phyloP scores from a whole-genome alignment of 192 early-diverging fungal species.

The Coemansia sp. region DNA sequence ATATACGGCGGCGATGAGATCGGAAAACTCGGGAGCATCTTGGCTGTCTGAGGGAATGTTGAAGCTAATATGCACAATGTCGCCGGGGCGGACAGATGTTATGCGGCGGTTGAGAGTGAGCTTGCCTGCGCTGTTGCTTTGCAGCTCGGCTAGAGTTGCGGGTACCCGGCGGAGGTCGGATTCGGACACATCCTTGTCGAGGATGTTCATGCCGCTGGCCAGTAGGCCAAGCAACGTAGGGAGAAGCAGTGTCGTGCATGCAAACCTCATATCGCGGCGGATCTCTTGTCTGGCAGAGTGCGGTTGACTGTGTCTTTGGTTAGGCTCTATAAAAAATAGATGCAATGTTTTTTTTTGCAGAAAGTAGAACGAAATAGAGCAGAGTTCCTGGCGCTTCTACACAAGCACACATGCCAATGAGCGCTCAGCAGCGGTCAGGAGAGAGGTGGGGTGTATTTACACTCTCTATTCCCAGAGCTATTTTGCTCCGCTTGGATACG shows the following conservation, averaged over 20 bases:
- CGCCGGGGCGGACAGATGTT: constrained; percentile 25
- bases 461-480: too few species aligned
- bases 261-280: background rate
- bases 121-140: background rate
- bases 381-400: too few species aligned
- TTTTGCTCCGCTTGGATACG: too few species aligned
- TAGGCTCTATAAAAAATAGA: too few species aligned
- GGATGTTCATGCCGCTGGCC: constrained; percentile 3
- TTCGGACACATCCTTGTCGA: constrained; percentile 5
- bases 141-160: background rate
- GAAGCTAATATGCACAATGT: constrained; percentile 18
- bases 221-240: background rate
- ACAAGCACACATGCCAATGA: too few species aligned
- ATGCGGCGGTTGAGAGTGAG: constrained; percentile 24
- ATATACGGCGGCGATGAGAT: constrained; percentile 29
- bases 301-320: too few species aligned
- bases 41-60: constrained; percentile 2
- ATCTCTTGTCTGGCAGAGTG: background rate
- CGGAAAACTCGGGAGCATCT: constrained; percentile 7
- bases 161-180: constrained; percentile 8
- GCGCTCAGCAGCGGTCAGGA: too few species aligned
- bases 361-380: too few species aligned
- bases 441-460: too few species aligned
- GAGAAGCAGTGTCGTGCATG: background rate
- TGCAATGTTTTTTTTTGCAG: too few species aligned